A percentile compares a stretch with the other conserved stretches of the same genome.
Evolutionary conservation across 805 yeast genomes (phyloP).

Genomic region (Ogataea chonburiensis): DNA sequence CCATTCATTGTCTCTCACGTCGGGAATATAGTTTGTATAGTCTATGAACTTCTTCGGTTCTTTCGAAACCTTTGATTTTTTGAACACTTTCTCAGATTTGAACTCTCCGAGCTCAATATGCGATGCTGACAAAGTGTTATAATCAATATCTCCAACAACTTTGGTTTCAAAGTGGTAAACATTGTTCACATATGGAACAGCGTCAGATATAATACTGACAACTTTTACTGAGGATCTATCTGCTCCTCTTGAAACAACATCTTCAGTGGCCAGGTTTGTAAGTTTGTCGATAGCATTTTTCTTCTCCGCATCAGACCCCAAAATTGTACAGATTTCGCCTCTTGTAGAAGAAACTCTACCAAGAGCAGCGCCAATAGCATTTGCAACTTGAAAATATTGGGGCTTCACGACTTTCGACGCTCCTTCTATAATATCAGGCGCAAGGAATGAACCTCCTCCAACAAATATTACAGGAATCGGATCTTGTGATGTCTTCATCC

Average conservation of each 20-base stretch:
- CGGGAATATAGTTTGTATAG: constrained; percentile 18
- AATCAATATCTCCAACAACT: constrained; percentile 46
- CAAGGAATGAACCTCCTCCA: constrained; percentile 50
- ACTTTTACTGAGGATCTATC: constrained; percentile 22
- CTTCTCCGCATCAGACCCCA: constrained; percentile 4
- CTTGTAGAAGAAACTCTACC: constrained; percentile 39
- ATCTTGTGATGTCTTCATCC: constrained; percentile 44
- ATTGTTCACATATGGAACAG: constrained; percentile 35
- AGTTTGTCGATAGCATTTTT: constrained; percentile 21
- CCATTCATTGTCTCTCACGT: constrained; percentile 34
- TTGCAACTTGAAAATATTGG: constrained; percentile 41
- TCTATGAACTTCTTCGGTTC: constrained; percentile 9
- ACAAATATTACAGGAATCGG: constrained; percentile 41
- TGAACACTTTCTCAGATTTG: constrained; percentile 8
- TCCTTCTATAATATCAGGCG: constrained; percentile 35
- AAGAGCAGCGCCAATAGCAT: constrained; percentile 50
- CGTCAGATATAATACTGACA: constrained; percentile 28
- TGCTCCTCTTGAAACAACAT: constrained; percentile 29
- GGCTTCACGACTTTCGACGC: constrained; percentile 42
- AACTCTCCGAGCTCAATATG: neutral
- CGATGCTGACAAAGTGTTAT: constrained; percentile 9
- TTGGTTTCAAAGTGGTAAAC: constrained; percentile 37
- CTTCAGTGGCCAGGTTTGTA: constrained; percentile 18
- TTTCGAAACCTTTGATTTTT: constrained; percentile 10
- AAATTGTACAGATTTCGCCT: constrained; percentile 15